Evolutionary conservation across 164 flowering plant genomes (phyloP).

Genomic region (Vitis cinerea): DNA sequence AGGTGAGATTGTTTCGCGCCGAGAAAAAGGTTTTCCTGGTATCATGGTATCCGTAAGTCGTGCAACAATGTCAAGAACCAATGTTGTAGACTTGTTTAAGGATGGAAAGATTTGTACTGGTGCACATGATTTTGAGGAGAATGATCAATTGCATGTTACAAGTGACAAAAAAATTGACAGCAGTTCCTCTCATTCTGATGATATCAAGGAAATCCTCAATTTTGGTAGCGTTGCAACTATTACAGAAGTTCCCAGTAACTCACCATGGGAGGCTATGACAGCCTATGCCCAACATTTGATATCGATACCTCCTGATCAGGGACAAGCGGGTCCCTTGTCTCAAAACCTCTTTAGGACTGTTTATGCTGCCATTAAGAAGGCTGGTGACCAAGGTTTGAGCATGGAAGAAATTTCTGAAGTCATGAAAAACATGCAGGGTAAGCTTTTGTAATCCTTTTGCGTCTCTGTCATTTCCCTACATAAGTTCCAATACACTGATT

Average conservation of each 20-base stretch:
- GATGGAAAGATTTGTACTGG: constrained; percentile 15
- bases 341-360: constrained; percentile 53
- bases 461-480: neutral
- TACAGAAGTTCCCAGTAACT: constrained; percentile 19
- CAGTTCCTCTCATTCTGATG: constrained; percentile 16
- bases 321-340: constrained; percentile 20
- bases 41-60: constrained; percentile 51
- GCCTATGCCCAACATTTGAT: constrained; percentile 39
- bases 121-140: constrained; percentile 15
- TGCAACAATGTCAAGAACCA: constrained; percentile 30
- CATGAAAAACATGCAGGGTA: constrained; percentile 38
- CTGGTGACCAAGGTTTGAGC: constrained; percentile 91
- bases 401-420: constrained; percentile 47
- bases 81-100: constrained; percentile 34
- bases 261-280: constrained; percentile 73
- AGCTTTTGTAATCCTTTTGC: constrained; percentile 1
- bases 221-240: constrained; percentile 11
- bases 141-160: constrained; percentile 9
- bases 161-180: constrained; percentile 13
- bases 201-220: constrained; percentile 23
- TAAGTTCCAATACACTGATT: constrained; percentile 2
- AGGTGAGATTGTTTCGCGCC: constrained; percentile 61
- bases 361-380: constrained; percentile 53
- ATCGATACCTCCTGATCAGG: constrained; percentile 25
- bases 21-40: constrained; percentile 94